Percentiles rank a stretch among this genome's conserved stretches.
phyloP scores from a whole-genome alignment of 345 rosid species.

The Toxicodendron radicans region DNA sequence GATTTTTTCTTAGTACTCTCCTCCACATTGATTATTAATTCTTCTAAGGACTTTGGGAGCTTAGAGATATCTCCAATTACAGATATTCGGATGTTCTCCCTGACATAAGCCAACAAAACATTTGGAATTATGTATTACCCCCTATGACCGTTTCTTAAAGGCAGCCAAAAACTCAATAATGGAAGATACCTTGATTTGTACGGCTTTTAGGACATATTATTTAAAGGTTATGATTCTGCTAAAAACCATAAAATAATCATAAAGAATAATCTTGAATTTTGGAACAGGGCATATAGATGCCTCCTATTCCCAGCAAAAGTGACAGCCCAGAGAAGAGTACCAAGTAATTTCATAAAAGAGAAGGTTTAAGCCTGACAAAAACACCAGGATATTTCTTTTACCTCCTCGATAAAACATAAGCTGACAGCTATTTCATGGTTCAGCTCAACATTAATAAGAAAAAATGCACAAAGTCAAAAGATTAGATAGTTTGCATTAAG shows the following conservation, averaged over 20 bases:
- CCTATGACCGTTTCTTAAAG: neutral
- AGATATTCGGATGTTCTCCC: conserved; percentile 25
- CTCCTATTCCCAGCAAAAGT: neutral
- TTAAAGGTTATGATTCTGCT: too few species aligned
- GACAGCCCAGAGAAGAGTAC: neutral
- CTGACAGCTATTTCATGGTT: too few species aligned
- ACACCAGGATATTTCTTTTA: too few species aligned
- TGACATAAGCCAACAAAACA: conserved; percentile 3
- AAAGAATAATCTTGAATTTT: neutral
- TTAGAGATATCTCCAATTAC: conserved; percentile 26
- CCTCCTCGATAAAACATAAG: too few species aligned
- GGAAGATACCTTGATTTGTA: neutral
- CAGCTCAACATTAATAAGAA: too few species aligned
- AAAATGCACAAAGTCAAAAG: neutral
- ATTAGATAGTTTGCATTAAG: neutral
- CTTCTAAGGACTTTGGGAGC: conserved; percentile 19
- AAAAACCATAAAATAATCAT: neutral
- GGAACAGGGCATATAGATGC: neutral
- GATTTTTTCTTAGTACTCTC: conserved; percentile 22
- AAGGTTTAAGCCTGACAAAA: neutral
- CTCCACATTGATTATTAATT: conserved; percentile 20
- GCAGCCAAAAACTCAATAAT: neutral
- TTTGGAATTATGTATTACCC: neutral
- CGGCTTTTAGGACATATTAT: neutral
- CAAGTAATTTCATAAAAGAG: neutral